phyloP scores from a whole-genome alignment of 2,329 filamentous ascomycete genomes.

The Alternaria angustiovoidea region DNA sequence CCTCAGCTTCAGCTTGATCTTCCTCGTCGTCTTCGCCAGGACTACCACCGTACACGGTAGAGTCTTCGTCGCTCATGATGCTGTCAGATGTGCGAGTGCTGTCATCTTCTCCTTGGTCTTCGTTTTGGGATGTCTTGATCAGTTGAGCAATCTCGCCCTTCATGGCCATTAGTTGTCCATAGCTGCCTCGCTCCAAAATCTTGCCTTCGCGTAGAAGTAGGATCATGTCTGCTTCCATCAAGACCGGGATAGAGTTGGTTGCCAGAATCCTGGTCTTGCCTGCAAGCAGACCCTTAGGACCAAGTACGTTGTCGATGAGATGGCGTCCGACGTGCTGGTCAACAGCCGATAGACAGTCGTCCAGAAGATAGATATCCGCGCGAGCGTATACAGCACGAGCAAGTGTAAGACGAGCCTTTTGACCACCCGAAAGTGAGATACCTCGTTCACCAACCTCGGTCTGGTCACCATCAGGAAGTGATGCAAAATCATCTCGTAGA shows the following conservation, averaged over 20 bases:
- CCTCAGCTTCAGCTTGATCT: slow-evolving; percentile 63
- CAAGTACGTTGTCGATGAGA: slow-evolving; percentile 92
- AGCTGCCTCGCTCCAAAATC: slow-evolving; percentile 87
- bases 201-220: slow-evolving; percentile 82
- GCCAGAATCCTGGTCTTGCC: slow-evolving; percentile 92
- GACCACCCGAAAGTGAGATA: slow-evolving; percentile 93
- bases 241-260: slow-evolving; percentile 92
- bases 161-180: slow-evolving; percentile 89
- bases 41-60: slow-evolving; percentile 62
- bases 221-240: slow-evolving; percentile 90
- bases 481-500: slow-evolving; percentile 86
- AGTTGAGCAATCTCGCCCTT: slow-evolving; percentile 88
- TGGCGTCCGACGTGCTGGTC: slow-evolving; percentile 97
- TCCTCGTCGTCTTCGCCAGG: slow-evolving; percentile 60
- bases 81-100: slow-evolving; percentile 59
- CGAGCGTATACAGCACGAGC: slow-evolving; percentile 95
- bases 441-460: slow-evolving; percentile 96
- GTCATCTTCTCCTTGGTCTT: slow-evolving; percentile 55
- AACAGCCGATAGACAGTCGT: slow-evolving; percentile 95
- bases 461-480: slow-evolving; percentile 92
- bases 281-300: slow-evolving; percentile 79
- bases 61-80: slow-evolving; percentile 74
- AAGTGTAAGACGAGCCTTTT: slow-evolving; percentile 91
- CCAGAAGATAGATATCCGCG: slow-evolving; percentile 94
- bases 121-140: slow-evolving; percentile 75